Evolutionary conservation across 1,139 yeast species (phyloP).

Genomic region (Pneumocystis sp.): DNA sequence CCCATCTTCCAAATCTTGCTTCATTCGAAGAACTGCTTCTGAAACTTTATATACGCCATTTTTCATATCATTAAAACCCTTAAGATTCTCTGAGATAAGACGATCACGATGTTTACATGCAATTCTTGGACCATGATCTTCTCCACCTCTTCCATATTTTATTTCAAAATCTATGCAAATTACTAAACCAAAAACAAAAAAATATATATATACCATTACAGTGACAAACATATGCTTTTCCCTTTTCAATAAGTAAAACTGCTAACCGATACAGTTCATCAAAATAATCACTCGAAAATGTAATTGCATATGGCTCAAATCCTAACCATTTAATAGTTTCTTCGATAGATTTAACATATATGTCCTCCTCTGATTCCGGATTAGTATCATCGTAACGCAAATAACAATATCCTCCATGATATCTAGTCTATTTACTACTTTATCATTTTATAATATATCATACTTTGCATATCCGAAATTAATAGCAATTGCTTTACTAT

Average conservation of each 20-base stretch:
- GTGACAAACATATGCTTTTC: conserved; percentile 79
- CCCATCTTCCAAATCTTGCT: conserved; percentile 80
- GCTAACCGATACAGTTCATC: conserved; percentile 78
- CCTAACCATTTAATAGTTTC: conserved; percentile 89
- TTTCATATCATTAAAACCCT: conserved; percentile 77
- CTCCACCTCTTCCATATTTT: conserved; percentile 75
- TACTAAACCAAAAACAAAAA: not conserved
- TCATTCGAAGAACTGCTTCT: conserved; percentile 91
- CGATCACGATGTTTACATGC: conserved; percentile 66
- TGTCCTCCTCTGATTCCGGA: conserved; percentile 96
- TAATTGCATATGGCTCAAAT: conserved; percentile 78
- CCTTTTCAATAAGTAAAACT: conserved; percentile 53
- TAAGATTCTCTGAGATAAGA: conserved; percentile 57
- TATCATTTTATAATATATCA: not conserved
- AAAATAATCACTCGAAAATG: conserved; percentile 93
- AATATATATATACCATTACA: conserved; percentile 36
- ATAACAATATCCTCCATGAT: conserved; percentile 71
- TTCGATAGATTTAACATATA: conserved; percentile 67
- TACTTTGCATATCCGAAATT: conserved; percentile 72
- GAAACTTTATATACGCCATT: conserved; percentile 81
- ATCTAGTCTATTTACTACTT: conserved; percentile 26
- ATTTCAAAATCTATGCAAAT: conserved; percentile 52
- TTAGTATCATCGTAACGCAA: conserved; percentile 94
- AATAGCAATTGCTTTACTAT: conserved; percentile 92
- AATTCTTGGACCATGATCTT: conserved; percentile 75